Conservation (phyloP, 2,329 filamentous ascomycete genomes). For the Ophiostoma sp. region DNA sequence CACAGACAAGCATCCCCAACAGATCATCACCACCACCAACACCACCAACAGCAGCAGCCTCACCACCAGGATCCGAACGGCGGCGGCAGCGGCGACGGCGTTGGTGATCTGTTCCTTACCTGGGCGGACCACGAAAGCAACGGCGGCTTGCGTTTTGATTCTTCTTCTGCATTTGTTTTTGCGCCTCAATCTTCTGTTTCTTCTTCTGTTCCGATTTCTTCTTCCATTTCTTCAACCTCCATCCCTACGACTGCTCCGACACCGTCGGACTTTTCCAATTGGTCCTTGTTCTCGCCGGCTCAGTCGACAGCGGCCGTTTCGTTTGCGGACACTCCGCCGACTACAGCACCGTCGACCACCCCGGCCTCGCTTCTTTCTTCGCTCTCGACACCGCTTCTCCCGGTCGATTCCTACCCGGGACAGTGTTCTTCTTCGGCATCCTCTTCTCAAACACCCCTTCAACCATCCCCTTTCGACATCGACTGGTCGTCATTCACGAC, state of each 20-base stretch:
- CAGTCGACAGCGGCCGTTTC: not conserved
- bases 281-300: slow-evolving; percentile 13
- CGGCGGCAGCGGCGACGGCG: not conserved
- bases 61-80: not conserved
- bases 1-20: slow-evolving; percentile 7
- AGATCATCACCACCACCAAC: not conserved
- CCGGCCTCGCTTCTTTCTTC: slow-evolving; percentile 4
- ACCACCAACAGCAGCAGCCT: not conserved
- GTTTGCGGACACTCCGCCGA: slow-evolving; percentile 6
- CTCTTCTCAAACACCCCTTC: not conserved
- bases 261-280: not conserved
- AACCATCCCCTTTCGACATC: not conserved
- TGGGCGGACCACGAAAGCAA: slow-evolving; percentile 20
- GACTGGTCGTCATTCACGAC: slow-evolving; percentile 25
- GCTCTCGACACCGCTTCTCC: slow-evolving; percentile 18
- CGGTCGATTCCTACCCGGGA: not conserved
- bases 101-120: slow-evolving; percentile 15
- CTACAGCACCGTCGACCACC: not conserved
- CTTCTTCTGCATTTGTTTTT: slow-evolving; percentile 23
- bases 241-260: not conserved
- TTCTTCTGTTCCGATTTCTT: slow-evolving; percentile 1
- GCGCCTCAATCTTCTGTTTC: not conserved
- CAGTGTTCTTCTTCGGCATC: not conserved
- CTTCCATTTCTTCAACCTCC: not conserved
- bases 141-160: slow-evolving; percentile 16